Percentiles rank a stretch among this genome's conserved stretches.
These are phyloP conservation scores for Phaeosphaeriaceae sp. DNA, from an alignment of 2,329 filamentous ascomycete genomes.

Conservation along the genomic window DNA sequence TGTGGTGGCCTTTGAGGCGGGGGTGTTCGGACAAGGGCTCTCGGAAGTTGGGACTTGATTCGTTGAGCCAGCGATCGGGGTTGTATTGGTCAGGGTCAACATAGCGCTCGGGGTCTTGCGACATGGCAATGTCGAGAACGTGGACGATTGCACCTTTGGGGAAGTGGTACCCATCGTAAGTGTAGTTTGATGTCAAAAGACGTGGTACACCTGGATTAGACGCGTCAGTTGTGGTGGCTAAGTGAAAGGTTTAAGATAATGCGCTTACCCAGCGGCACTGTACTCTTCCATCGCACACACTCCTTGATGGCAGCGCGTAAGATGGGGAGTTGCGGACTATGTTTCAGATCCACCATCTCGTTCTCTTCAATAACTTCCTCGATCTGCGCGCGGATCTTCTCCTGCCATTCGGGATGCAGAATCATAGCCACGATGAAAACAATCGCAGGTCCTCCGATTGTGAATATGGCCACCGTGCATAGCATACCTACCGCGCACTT, in stretches of 20 bases:
- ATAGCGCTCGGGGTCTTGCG: conserved; percentile 50
- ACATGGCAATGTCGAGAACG: conserved; percentile 14
- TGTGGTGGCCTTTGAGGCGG: conserved; percentile 65
- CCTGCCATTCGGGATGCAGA: conserved; percentile 16
- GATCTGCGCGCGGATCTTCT: conserved; percentile 11
- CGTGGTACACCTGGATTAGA: conserved; percentile 50
- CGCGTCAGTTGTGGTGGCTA: background rate
- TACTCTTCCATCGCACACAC: conserved; percentile 45
- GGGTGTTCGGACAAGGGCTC: conserved; percentile 65
- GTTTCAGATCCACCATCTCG: conserved; percentile 14
- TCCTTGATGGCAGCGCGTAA: conserved; percentile 50
- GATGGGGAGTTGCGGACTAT: conserved; percentile 44
- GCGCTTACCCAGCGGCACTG: conserved; percentile 42
- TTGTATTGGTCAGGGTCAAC: conserved; percentile 65
- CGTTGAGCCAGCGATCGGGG: conserved; percentile 65
- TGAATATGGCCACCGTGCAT: conserved; percentile 19
- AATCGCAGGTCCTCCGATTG: conserved; percentile 16
- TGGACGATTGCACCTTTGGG: conserved; percentile 44
- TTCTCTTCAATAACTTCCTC: conserved; percentile 7
- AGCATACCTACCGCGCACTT: conserved; percentile 23
- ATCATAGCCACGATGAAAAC: conserved; percentile 23
- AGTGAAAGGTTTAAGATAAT: background rate
- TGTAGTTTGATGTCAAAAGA: conserved; percentile 53
- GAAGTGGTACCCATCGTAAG: conserved; percentile 52
- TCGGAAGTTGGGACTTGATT: conserved; percentile 65